These are phyloP conservation scores for Alternaria ethzedia DNA, from an alignment of 2,329 filamentous ascomycete species.

Conservation along the genomic window DNA sequence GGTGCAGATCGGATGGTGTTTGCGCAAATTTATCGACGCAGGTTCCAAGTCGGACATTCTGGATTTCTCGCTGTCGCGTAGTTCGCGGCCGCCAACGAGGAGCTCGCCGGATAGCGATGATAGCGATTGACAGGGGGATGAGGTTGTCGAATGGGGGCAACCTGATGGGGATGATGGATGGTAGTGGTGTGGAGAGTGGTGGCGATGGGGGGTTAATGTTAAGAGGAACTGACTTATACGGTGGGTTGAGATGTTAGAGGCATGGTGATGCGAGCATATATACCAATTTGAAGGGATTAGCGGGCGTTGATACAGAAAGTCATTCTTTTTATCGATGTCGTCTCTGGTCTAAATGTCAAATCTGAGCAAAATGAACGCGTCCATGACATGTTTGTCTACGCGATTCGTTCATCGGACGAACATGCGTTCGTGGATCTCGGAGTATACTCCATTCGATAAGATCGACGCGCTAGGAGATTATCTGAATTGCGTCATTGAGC, in stretches of 20 bases:
- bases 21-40: constrained; percentile 54
- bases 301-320: not conserved
- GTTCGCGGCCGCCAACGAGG: constrained; percentile 46
- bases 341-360: not conserved
- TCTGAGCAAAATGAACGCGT: not conserved
- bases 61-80: constrained; percentile 52
- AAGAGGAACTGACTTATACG: not conserved
- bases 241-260: not conserved
- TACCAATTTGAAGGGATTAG: not conserved
- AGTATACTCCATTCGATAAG: constrained; percentile 1
- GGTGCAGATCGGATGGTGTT: constrained; percentile 54
- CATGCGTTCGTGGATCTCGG: constrained; percentile 9
- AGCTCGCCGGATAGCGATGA: constrained; percentile 42
- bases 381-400: not conserved
- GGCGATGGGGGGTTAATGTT: not conserved
- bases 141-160: not conserved
- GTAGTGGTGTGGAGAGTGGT: not conserved
- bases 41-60: constrained; percentile 53
- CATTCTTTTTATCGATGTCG: not conserved
- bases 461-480: constrained; percentile 7
- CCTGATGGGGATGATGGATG: not conserved
- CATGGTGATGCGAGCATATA: not conserved
- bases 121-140: constrained; percentile 31
- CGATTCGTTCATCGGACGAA: not conserved
- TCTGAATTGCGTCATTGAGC: not conserved